Percentiles rank a stretch among this genome's conserved stretches.
phyloP scores from a whole-genome alignment of 257 asterid species.

The Nicotiana otophora region DNA sequence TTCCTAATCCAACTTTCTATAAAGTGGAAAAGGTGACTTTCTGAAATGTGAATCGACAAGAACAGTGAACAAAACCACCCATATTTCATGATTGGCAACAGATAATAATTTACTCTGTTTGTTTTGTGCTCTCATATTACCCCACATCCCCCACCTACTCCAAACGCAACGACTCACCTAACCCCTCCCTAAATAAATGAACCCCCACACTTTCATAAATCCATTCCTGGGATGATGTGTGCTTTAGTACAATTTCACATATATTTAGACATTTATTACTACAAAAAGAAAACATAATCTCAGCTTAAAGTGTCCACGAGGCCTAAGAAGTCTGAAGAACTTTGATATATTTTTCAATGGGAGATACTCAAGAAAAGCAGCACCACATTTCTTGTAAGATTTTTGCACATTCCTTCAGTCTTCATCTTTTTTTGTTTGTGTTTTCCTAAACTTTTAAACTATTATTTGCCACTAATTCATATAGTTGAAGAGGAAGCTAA shows the following conservation, averaged over 20 bases:
- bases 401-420: neutral
- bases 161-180: neutral
- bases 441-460: neutral
- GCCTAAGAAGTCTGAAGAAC: neutral
- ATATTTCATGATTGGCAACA: neutral
- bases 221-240: neutral
- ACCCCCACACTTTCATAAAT: neutral
- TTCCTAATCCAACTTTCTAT: too few species aligned
- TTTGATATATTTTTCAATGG: neutral
- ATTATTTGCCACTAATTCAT: neutral
- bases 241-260: neutral
- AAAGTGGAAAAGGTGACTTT: neutral
- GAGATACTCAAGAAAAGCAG: neutral
- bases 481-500: neutral
- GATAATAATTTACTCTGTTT: neutral
- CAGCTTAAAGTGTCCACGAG: too few species aligned
- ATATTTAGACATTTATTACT: neutral
- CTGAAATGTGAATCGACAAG: neutral
- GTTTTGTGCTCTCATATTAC: too few species aligned
- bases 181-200: neutral
- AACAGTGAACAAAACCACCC: neutral
- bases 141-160: neutral
- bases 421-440: neutral
- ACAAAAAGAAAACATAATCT: too few species aligned
- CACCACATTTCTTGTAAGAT: neutral